Conservation (phyloP, 495 filamentous ascomycete species). For the Darksidea phi region DNA sequence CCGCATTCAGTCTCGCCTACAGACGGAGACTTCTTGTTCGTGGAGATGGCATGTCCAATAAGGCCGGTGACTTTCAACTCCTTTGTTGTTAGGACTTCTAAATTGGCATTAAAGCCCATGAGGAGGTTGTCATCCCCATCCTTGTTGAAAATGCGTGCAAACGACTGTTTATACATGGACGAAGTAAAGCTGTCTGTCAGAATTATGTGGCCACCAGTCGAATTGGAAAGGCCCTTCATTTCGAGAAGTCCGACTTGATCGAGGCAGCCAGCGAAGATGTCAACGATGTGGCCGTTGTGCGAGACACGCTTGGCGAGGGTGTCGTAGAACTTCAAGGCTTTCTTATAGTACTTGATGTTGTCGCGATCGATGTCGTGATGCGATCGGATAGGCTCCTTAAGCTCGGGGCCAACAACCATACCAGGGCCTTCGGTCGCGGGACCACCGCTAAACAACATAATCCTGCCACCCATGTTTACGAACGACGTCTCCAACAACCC, state of each 20-base stretch:
- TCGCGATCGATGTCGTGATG: constrained; percentile 99
- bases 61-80: constrained; percentile 98
- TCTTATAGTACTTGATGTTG: constrained; percentile 99
- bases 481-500: constrained; percentile 91
- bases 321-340: constrained; percentile 98
- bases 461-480: constrained; percentile 88
- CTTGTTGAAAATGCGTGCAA: constrained; percentile 95
- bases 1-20: constrained; percentile 98
- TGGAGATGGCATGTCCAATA: constrained; percentile 92
- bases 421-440: constrained; percentile 95
- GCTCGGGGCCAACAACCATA: constrained; percentile 94
- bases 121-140: constrained; percentile 89
- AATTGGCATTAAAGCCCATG: constrained; percentile 97
- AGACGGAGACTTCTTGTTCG: constrained; percentile 97
- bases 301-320: constrained; percentile 92
- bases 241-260: constrained; percentile 97
- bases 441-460: constrained; percentile 97
- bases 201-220: constrained; percentile 97
- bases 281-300: constrained; percentile 95
- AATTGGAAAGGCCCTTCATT: constrained; percentile 98
- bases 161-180: constrained; percentile 99
- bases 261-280: constrained; percentile 96
- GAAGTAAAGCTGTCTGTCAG: constrained; percentile 98
- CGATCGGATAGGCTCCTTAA: constrained; percentile 94
- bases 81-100: constrained; percentile 96